Conservation (phyloP, 257 asterid genomes). For the Vinca minor region DNA sequence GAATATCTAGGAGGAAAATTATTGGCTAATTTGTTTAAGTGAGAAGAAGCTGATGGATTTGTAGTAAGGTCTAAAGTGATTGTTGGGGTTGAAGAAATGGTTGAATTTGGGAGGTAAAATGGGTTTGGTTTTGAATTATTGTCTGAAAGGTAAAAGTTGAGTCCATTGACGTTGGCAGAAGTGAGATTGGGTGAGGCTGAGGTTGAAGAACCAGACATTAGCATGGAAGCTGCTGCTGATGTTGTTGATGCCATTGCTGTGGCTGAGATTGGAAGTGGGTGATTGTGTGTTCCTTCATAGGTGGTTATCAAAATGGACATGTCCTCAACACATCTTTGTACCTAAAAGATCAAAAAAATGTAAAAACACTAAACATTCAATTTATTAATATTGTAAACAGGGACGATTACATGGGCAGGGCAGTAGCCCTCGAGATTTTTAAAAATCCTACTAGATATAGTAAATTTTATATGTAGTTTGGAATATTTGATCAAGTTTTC, state of each 20-base stretch:
- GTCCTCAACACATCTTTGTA: conserved; percentile 81
- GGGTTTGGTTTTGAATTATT: conserved; percentile 60
- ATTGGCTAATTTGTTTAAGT: conserved; percentile 17
- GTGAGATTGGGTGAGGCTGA: too few relatives aligned
- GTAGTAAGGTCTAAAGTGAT: conserved; percentile 83
- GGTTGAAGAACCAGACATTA: conserved; percentile 65
- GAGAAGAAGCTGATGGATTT: too few relatives aligned
- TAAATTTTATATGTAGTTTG: too few relatives aligned
- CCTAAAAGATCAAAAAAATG: too few relatives aligned
- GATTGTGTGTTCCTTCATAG: conserved; percentile 90
- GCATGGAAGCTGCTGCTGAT: conserved; percentile 90
- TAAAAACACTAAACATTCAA: too few relatives aligned
- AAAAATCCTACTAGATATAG: too few relatives aligned
- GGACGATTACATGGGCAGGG: too few relatives aligned
- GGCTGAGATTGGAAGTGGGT: conserved; percentile 75
- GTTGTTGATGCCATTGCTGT: conserved; percentile 97
- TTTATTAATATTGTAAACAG: too few relatives aligned
- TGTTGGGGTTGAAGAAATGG: conserved; percentile 63
- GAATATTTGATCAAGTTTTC: too few relatives aligned
- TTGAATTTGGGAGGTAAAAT: conserved; percentile 57
- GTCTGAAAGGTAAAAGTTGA: conserved; percentile 53
- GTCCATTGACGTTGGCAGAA: conserved; percentile 46
- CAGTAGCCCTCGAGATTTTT: too few relatives aligned
- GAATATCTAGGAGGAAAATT: conserved; percentile 40
- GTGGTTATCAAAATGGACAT: conserved; percentile 79